A percentile compares a stretch with the other conserved stretches of the same genome.
Evolutionary conservation across 768 basidiomycete species (phyloP).

Genomic region (Cystofilobasidium ferigula): DNA sequence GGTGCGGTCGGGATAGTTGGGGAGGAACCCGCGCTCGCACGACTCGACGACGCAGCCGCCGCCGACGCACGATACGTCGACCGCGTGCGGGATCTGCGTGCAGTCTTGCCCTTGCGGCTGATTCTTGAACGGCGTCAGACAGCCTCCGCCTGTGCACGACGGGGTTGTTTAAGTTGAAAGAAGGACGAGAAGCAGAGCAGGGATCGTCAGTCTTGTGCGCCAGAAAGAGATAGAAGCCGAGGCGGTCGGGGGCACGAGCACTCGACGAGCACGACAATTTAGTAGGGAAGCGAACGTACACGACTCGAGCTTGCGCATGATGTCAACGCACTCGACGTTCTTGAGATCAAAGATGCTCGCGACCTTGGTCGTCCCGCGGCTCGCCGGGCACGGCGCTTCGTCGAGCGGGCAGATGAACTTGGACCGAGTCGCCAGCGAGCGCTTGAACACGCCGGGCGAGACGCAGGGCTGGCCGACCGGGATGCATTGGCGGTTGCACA

Average conservation of each 20-base stretch:
- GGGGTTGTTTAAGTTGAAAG: too few relatives aligned
- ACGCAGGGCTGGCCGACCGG: neutral
- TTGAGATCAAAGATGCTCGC: neutral
- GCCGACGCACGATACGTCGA: neutral
- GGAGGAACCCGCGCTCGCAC: neutral
- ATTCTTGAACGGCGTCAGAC: neutral
- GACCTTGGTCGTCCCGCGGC: slow-evolving; percentile 3
- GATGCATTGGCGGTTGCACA: neutral
- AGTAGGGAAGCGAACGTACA: neutral
- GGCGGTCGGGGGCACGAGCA: neutral
- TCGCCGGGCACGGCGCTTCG: neutral
- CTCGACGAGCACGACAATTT: neutral
- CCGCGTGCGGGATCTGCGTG: neutral
- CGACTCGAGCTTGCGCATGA: neutral
- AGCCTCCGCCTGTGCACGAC: neutral
- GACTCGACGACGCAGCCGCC: neutral
- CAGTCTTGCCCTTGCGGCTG: neutral
- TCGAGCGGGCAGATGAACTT: slow-evolving; percentile 4
- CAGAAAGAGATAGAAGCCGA: too few relatives aligned
- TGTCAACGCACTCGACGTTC: neutral
- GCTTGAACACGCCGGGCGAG: neutral
- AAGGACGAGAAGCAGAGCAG: too few relatives aligned
- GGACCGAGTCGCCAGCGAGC: slow-evolving; percentile 1
- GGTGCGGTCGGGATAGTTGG: neutral
- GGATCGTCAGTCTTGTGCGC: too few relatives aligned